Conservation (phyloP, 768 basidiomycete genomes). For the Pleurotus pulmonarius region DNA sequence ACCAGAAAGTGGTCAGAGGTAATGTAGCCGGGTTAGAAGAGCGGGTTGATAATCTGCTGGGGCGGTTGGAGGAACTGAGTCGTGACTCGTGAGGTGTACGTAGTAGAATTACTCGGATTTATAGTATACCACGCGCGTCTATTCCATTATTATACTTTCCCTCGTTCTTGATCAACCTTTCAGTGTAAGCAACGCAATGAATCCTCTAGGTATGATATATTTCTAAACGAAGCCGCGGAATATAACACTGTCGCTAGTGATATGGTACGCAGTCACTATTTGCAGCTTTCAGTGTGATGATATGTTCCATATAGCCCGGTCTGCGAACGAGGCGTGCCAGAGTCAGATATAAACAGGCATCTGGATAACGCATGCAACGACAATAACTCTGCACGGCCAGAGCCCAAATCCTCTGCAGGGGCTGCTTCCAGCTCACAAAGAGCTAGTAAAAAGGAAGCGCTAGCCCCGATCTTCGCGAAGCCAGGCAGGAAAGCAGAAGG, state of each 20-base stretch:
- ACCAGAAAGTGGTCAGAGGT: conserved; percentile 62
- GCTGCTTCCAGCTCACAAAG: not conserved
- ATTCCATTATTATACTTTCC: too few relatives aligned
- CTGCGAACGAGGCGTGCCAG: not conserved
- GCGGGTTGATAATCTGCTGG: conserved; percentile 37
- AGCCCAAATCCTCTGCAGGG: not conserved
- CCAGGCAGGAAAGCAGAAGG: not conserved
- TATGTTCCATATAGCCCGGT: not conserved
- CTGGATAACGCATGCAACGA: not conserved
- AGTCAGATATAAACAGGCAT: conserved; percentile 1
- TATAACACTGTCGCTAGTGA: not conserved
- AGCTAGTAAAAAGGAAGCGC: not conserved
- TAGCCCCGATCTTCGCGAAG: conserved; percentile 4
- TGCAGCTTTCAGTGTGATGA: too few relatives aligned
- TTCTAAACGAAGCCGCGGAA: too few relatives aligned
- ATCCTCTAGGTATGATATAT: not conserved
- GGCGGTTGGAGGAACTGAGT: conserved; percentile 37
- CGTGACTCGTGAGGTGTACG: conserved; percentile 10
- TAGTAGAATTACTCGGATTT: too few relatives aligned
- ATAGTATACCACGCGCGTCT: too few relatives aligned
- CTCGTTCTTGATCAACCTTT: too few relatives aligned
- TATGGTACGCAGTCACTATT: not conserved
- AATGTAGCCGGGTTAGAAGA: conserved; percentile 73
- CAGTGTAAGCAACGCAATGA: not conserved
- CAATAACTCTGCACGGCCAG: not conserved